Evolutionary conservation across 352 stramenopile species (phyloP).

Genomic region (Phytophthora quininea): DNA sequence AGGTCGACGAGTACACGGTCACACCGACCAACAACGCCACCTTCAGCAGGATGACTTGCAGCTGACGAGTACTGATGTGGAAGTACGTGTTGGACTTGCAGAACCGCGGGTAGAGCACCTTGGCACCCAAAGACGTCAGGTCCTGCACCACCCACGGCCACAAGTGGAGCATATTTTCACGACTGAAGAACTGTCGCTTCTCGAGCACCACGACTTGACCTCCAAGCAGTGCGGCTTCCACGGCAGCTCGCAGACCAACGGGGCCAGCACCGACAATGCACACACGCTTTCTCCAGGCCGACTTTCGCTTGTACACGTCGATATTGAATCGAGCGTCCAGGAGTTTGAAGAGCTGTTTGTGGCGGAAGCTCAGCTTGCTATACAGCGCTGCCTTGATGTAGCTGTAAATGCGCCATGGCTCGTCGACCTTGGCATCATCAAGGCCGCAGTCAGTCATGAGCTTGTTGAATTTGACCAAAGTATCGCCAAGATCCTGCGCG

Average conservation of each 20-base stretch:
- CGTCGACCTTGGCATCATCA: conserved; percentile 38
- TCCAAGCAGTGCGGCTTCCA: conserved; percentile 70
- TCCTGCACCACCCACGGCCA: conserved; percentile 84
- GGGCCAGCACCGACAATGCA: conserved; percentile 73
- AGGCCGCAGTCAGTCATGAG: conserved; percentile 55
- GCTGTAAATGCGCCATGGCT: conserved; percentile 59
- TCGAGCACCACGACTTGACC: conserved; percentile 73
- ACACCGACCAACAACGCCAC: conserved; percentile 70
- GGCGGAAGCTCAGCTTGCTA: conserved; percentile 61
- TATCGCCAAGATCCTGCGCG: conserved; percentile 57
- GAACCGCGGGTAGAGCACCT: conserved; percentile 75
- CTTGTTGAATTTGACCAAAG: conserved; percentile 46
- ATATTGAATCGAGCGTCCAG: conserved; percentile 54
- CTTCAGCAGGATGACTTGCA: conserved; percentile 85
- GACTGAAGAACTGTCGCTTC: conserved; percentile 75
- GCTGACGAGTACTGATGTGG: conserved; percentile 76
- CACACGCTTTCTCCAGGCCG: conserved; percentile 54
- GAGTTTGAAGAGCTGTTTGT: conserved; percentile 75
- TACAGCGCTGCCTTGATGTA: conserved; percentile 61
- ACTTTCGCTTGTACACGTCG: conserved; percentile 54
- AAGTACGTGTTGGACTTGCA: conserved; percentile 78
- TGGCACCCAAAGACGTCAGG: conserved; percentile 67
- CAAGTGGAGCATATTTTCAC: conserved; percentile 82
- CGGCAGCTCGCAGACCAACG: conserved; percentile 69
- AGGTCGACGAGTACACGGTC: conserved; percentile 52